Base-by-base conservation (phyloP, 257 asterid genomes). In the Nicotiana noctiflora region DNA sequence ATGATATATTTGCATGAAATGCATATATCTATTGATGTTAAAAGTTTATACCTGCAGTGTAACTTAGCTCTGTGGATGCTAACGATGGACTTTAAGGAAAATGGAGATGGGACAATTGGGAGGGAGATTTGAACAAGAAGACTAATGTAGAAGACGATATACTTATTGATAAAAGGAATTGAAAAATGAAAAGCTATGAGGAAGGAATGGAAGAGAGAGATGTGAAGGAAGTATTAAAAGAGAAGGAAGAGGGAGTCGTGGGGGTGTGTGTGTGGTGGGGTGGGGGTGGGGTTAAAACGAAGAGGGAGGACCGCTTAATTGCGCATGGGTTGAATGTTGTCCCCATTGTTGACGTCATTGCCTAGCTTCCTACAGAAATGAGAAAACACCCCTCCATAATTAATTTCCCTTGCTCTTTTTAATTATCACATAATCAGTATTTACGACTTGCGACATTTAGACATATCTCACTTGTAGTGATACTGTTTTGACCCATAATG, bases 241-340 rank as follows among this genome's bases (percentile, higher is more conserved):
- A 78, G 76, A 80, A 59, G 32, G 80, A 46, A 21, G 77, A 23
- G 21, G n/a, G 52, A 7, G 3, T 53, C 27, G 52, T 2, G 49
- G 49, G 49, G 0, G 49, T 40, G 49, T 8, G 49, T 40, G 49
- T 0, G 2, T 17, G 27, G n/a, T n/a, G 21, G 0, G 25, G 40
- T 5, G 46, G 17, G 57, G 57, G 37, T 31, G 27, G 64, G 61
- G 44, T 9, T 8, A 10, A 1, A 32, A 8, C 13, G 31, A 17
- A 9, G 32, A 32, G 63, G 29, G 84, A 80, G 93, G 95, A 86
- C 95, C 93, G 90, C 87, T 87, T 85, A 82, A 86, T 87, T 91
- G 91, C 92, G 95, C 95, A 89, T 91, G 93, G 93, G 65, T 81
- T 81, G 76, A 79, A 80, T 84, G 86, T 81, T 84, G 93, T 88